Evolutionary conservation across 805 yeast species (phyloP), one percentile per base, ranked within the genome.

Genomic region (Pichia ethanolica): DNA sequence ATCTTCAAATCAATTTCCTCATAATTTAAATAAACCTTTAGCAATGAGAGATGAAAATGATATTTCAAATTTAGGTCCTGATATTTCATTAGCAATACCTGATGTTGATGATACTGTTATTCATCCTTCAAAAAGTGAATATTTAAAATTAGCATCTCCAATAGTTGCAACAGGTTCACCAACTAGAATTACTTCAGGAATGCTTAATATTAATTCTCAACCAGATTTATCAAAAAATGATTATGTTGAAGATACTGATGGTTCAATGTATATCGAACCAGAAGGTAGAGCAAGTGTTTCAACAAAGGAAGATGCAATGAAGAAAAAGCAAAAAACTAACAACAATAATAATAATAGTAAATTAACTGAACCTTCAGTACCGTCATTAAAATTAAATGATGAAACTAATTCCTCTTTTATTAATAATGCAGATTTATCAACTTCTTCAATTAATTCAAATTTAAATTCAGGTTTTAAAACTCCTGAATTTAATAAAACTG

Each of bases 141-240:
- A 59, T 42, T 56, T 60, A 2, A 57, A 60, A 46, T 42, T 52
- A 12, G 64, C 59, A 1, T 64, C 69, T 12, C 68, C 68, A 6
- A 57, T 66, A 5, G 57, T 63, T 34, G 66, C 66, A 12, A 57
- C 56, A 25, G 70, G 70, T 1, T 65, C 69, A 4, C 69, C 69
- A 10, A 59, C 57, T 36, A 59, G 71, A 57, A 66, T 68, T 35
- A 65, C 70, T 2, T 66, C 71, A 3, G 71, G 71, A 8, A 68
- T 68, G 71, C 54, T 68, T 14, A 50, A 53, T 8, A 25, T 56
- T 1, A 50, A 52, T 11, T 56, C 57, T 6, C 67, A 62, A 45
- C 71, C 71, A 1, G 66, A 68, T 46, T 52, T 68, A n/a, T 66
- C 71, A 4, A 66, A 64, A 39, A 49, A 53, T 32, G 61, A 55